Evolutionary conservation across 2,329 filamentous ascomycete genomes (phyloP).

Genomic region (Saccharata proteae): DNA sequence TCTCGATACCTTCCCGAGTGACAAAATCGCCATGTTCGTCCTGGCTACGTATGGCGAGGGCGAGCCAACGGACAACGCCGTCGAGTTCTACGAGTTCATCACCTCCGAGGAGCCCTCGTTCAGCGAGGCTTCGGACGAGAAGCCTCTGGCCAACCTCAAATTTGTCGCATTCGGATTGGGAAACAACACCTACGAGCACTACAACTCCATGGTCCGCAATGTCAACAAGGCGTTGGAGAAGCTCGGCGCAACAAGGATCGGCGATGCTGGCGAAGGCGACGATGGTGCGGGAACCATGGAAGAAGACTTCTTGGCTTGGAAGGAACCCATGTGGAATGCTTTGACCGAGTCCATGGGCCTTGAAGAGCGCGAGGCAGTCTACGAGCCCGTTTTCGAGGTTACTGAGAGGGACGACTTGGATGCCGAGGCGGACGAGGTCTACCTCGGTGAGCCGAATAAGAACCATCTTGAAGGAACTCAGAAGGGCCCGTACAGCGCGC

Average conservation of each 20-base stretch:
- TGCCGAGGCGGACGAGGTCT: constrained; percentile 67
- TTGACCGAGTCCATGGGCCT: constrained; percentile 73
- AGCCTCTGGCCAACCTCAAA: constrained; percentile 70
- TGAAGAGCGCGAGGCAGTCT: constrained; percentile 90
- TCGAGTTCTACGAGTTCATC: constrained; percentile 97
- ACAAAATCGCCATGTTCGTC: constrained; percentile 91
- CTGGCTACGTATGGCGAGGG: constrained; percentile 96
- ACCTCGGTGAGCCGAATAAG: constrained; percentile 92
- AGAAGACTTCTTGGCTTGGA: constrained; percentile 98
- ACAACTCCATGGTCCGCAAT: constrained; percentile 95
- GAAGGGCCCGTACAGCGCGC: constrained; percentile 86
- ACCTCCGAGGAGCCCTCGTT: constrained; percentile 71
- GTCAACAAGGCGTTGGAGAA: constrained; percentile 71
- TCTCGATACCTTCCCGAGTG: constrained; percentile 73
- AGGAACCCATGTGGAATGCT: constrained; percentile 95
- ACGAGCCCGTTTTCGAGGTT: constrained; percentile 84
- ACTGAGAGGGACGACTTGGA: constrained; percentile 62
- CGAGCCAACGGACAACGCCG: constrained; percentile 95
- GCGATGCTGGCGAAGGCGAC: constrained; percentile 84
- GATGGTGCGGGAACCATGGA: constrained; percentile 99
- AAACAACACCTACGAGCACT: constrained; percentile 99
- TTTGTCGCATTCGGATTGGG: constrained; percentile 93
- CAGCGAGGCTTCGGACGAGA: constrained; percentile 54
- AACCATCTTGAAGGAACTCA: constrained; percentile 77
- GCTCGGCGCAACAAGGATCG: constrained; percentile 73